Evolutionary conservation across 257 asterid species (phyloP).

Genomic region (Solanum bulbocastanum): DNA sequence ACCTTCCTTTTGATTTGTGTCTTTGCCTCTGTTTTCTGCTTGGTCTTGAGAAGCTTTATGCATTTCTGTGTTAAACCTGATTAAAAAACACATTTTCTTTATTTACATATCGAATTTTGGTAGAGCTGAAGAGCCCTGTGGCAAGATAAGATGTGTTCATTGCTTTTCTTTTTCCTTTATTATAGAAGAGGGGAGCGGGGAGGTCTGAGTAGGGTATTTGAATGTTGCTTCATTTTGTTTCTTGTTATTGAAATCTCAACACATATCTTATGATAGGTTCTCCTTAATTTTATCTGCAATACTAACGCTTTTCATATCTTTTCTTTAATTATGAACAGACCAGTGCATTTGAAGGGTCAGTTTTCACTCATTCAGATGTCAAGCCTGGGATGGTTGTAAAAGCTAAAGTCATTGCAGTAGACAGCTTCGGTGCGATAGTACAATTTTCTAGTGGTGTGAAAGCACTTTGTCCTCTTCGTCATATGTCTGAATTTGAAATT

Average conservation of each 20-base stretch:
- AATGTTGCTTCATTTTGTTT: background rate
- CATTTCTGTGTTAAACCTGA: background rate
- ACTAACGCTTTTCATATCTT: background rate
- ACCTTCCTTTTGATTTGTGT: background rate
- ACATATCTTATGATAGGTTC: background rate
- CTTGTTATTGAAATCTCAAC: background rate
- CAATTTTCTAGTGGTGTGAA: conserved; percentile 85
- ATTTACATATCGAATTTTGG: background rate
- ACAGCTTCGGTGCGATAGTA: conserved; percentile 84
- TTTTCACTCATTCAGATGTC: conserved; percentile 93
- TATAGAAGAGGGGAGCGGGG: background rate
- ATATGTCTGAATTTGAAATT: conserved; percentile 97
- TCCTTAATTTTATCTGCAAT: background rate
- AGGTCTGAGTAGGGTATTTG: background rate
- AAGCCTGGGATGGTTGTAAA: conserved; percentile 98
- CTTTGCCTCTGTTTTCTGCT: background rate
- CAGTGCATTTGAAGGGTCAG: conserved; percentile 84
- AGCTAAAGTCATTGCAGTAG: conserved; percentile 74
- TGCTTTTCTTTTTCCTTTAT: background rate
- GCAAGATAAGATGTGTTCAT: background rate
- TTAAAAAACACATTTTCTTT: background rate
- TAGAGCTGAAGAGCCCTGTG: background rate
- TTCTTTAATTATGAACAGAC: conserved; percentile 39
- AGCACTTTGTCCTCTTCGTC: conserved; percentile 99
- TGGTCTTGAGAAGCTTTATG: background rate